Evolutionary conservation across 1,139 yeast species (phyloP), one percentile per base, ranked within the genome.

Genomic region (Blastobotrys persicus): DNA sequence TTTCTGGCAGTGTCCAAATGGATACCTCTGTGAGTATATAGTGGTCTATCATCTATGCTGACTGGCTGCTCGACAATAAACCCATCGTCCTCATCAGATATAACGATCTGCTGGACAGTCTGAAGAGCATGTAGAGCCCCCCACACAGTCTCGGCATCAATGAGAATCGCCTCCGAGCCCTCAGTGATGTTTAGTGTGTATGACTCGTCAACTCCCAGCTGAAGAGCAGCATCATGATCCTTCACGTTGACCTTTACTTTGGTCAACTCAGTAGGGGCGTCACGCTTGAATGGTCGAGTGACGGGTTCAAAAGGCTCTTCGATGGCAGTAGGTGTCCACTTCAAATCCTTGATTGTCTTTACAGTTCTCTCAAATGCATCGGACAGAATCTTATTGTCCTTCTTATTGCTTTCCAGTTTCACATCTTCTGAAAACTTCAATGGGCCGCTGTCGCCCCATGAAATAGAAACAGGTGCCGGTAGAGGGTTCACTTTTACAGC

Each of bases 1-100:
- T 76, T 76, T 42, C 80, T 61, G 1, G 71, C 73, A 1, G 75
- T 61, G 58, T 76, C 80, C 48, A 76, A 62, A 68, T 74, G 60
- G 5, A 75, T 39, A 3, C 78, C 78, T 41, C 79, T 63, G 55
- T 75, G 77, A 7, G 68, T 62, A 54, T 60, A 73, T 32, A 63
- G 47, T 2, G 79, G 79, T 7, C 54, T 54, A 58, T 75, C 79
- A 31, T 47, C 38, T 40, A 75, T 69, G 2, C 48, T 45, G 6
- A 75, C 73, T 1, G 69, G 56, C 38, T 61, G 64, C 58, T 73
- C 77, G 23, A 73, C 57, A 34, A 52, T 40, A 23, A 45, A 49
- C 19, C 39, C 43, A 12, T 40, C 33, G 6, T 46, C 48, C 6
- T 46, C 51, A 12, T 48, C 49, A 14, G 31, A 38, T 4, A 54